Evolutionary conservation across 1,139 yeast genomes (phyloP).

Genomic region (Scheffersomyces parashehatae): DNA sequence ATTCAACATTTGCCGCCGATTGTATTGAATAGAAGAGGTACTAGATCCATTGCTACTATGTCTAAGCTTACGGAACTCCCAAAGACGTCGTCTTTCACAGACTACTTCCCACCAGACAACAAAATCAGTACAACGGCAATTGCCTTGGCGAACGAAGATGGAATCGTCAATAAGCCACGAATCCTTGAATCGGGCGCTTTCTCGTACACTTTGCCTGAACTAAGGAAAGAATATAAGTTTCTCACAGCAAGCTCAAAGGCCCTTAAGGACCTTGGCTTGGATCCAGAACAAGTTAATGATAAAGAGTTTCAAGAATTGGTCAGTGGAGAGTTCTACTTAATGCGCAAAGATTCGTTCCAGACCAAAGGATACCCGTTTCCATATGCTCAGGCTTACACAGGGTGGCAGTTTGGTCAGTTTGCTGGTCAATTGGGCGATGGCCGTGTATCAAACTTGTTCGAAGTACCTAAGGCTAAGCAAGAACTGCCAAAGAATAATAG

Average conservation of each 20-base stretch:
- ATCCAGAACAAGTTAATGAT: constrained; percentile 35
- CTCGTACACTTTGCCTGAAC: constrained; percentile 69
- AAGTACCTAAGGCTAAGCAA: constrained; percentile 44
- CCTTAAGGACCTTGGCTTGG: constrained; percentile 59
- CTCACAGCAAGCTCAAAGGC: constrained; percentile 65
- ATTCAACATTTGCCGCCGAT: no score
- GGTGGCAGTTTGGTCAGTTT: constrained; percentile 94
- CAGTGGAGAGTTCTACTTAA: constrained; percentile 54
- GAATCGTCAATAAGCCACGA: constrained; percentile 54
- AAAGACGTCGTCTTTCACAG: constrained; percentile 53
- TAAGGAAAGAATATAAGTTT: constrained; percentile 53
- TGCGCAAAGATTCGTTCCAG: constrained; percentile 25
- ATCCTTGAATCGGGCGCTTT: constrained; percentile 63
- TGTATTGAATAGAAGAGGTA: no score
- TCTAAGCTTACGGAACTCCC: constrained; percentile 25
- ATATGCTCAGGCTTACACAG: constrained; percentile 90
- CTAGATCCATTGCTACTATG: not conserved
- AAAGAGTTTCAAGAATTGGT: constrained; percentile 56
- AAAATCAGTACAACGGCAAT: constrained; percentile 51
- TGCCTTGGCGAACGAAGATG: constrained; percentile 44
- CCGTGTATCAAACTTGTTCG: constrained; percentile 80
- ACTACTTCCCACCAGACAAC: constrained; percentile 57
- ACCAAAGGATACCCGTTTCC: constrained; percentile 60
- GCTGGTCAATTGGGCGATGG: constrained; percentile 99
- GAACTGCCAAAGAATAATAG: constrained; percentile 21